Base-by-base conservation (phyloP, 73 alveolate species). In the Symbiodinium natans region DNA sequence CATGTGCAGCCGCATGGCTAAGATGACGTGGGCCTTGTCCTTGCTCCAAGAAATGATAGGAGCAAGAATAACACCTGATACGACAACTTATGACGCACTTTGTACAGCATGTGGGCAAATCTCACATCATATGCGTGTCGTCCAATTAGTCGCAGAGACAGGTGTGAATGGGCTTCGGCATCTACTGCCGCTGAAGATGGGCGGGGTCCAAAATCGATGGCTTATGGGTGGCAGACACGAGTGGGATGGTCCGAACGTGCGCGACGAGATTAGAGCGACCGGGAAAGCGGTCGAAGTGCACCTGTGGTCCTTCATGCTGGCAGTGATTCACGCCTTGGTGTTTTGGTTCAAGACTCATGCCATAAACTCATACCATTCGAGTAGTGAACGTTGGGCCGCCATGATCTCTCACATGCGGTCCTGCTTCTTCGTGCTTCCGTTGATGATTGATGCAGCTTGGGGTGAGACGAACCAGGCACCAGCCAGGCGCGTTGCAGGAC, bases 321-420 rank as follows among this genome's bases (percentile, higher is more conserved):
- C n/a, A n/a, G n/a, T n/a, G n/a, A n/a, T n/a, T n/a, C n/a, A n/a
- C n/a, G n/a, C n/a, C n/a, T n/a, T n/a, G n/a, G n/a, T 52, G 13
- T 63, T 13, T 4, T 63, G 77, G 77, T 34, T 63, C 77, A 63
- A 63, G 77, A 27, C 31, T 63, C 77, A 63, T 34, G 77, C 77
- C 17, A 25, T 34, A 21, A 63, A 3, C 31, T 46, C 13, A 13
- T 46, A 46, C 59, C 25, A 63, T 27, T 63, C 77, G 38, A 63
- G 36, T 63, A 63, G 77, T 63, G 77, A 63, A 63, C 29, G 15
- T 5, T 21, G 77, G 34, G 31, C 77, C 40, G 77, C 77, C 77
- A 63, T 63, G 77, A 31, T 63, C 77, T 63, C 77, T 63, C 39
- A 63, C 77, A 63, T 63, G 77, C 77, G 77, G 77, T 27, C 77